Percentiles rank a stretch among this genome's conserved stretches.
These are phyloP conservation scores for Acanthamoeba rhysodes DNA, from an alignment of 208 protist species.

Conservation along the genomic window DNA sequence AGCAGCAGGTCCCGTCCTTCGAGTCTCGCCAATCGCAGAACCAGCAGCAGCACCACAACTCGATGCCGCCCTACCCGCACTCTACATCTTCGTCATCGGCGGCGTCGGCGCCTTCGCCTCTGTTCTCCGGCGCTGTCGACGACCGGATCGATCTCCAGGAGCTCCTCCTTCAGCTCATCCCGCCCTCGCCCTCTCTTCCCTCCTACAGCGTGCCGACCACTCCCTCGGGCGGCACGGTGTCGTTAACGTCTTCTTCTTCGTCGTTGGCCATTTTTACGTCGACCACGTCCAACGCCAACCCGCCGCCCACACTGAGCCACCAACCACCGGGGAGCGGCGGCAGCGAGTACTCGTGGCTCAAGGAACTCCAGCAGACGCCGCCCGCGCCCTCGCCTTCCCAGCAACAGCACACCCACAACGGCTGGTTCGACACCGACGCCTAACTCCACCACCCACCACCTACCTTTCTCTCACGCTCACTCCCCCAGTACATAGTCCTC, in stretches of 20 bases:
- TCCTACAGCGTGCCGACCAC: neutral
- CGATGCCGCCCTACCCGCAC: neutral
- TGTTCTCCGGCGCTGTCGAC: constrained; percentile 9
- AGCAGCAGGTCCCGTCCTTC: neutral
- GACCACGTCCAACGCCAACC: neutral
- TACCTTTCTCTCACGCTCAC: neutral
- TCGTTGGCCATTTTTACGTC: neutral
- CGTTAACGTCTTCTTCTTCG: neutral
- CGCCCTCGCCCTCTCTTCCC: neutral
- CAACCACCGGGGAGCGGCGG: neutral
- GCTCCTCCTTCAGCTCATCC: constrained; percentile 26
- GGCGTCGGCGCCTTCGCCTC: neutral
- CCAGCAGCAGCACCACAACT: neutral
- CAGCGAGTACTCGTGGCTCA: constrained; percentile 39
- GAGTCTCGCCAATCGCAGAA: neutral
- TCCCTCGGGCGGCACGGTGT: neutral
- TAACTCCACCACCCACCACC: neutral
- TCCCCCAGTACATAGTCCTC: too few species aligned
- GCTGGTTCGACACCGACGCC: constrained; percentile 3
- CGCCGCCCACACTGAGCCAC: neutral
- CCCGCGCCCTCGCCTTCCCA: neutral
- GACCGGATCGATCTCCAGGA: constrained; percentile 35
- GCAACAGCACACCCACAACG: neutral
- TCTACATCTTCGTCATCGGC: neutral
- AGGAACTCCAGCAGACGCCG: neutral